Evolutionary conservation across 805 yeast species (phyloP), one percentile per base, ranked within the genome.

Genomic region (Saccharomycodes ludwigii): DNA sequence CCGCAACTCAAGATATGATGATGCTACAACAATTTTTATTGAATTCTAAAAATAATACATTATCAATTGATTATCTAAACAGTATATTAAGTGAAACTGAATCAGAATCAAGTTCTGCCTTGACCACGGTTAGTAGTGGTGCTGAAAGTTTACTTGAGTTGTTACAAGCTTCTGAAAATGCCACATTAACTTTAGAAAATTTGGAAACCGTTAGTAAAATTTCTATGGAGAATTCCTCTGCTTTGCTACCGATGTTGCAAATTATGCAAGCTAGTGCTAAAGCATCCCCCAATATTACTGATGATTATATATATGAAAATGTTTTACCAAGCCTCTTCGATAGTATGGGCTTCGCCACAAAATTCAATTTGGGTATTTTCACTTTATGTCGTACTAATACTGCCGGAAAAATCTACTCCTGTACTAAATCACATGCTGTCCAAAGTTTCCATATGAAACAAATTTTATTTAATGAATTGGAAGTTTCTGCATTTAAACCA

Each of bases 361-460:
- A 35, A n/a, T 49, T 45, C 37, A 47, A 50, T 33, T 33, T 54
- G 24, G 44, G 52, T 23, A 44, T 53, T 25, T 49, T 49, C 40
- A 42, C 56, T 3, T 35, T 53, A 18, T 53, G 58, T 37, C 44
- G 50, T 18, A 40, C 43, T 13, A 32, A 43, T 28, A 24, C 35
- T 17, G 24, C 40, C 8, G 47, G 45, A 27, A 32, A 43, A 4
- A 37, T 50, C 7, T 30, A 34, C n/a, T 24, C 38, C 2, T 54
- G 58, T 35, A 40, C 44, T 17, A 37, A 37, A 15, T 31, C 49
- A 4, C 56, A 50, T 29, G 51, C 57, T 14, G 58, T 54, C 16
- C 59, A 54, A 41, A 37, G 48, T 30, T 38, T 54, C 31, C 45
- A 50, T 30, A 48, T 53, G 44, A 49, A 54, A 40, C 33, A 37